phyloP scores from a whole-genome alignment of 176 grass and related monocot species.

The Otatea glauca region DNA sequence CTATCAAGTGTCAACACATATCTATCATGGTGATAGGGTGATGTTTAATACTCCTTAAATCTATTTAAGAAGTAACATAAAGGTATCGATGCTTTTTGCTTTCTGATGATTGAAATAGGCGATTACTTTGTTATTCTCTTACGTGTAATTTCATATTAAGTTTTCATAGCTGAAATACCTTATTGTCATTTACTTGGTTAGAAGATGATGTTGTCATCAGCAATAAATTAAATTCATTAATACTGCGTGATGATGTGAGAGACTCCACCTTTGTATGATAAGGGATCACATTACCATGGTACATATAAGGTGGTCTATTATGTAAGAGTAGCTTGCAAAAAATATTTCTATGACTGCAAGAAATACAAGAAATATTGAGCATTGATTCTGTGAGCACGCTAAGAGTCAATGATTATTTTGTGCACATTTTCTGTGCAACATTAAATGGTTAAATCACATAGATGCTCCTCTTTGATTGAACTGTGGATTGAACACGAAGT shows the following conservation, averaged over 20 bases:
- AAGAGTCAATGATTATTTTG: background rate
- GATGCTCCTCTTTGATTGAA: background rate
- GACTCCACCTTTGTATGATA: background rate
- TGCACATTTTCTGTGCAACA: background rate
- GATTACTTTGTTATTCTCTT: background rate
- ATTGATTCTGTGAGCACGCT: background rate
- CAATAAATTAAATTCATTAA: background rate
- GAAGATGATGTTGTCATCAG: background rate
- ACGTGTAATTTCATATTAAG: background rate
- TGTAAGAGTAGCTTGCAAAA: background rate
- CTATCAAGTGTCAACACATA: background rate
- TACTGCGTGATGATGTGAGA: background rate
- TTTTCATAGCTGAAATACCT: background rate
- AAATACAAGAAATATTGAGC: background rate
- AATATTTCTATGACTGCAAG: constrained; percentile 1
- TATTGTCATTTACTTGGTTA: background rate
- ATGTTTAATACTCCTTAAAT: background rate
- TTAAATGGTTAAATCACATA: background rate
- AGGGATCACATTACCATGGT: background rate
- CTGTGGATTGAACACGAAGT: background rate
- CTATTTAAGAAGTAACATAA: background rate
- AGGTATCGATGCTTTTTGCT: background rate
- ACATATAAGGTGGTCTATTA: background rate
- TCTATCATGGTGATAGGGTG: background rate
- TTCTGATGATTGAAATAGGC: background rate